A percentile compares a stretch with the other conserved stretches of the same genome.
Conservation (phyloP, 2,329 filamentous ascomycete species). For the Claviceps maximensis region DNA sequence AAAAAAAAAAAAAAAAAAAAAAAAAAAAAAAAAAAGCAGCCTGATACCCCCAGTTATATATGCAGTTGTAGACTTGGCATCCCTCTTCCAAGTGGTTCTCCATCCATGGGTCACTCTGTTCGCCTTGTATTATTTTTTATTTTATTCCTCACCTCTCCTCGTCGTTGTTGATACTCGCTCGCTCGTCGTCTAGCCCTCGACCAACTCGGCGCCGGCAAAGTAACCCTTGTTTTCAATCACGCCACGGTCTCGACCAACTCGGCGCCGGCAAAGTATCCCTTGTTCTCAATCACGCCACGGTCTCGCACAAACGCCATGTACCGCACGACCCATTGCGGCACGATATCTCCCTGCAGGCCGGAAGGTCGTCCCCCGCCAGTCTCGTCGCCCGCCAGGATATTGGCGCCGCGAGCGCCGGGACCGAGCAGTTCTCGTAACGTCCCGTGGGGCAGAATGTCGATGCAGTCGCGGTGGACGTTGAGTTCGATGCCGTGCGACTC, state of each 20-base stretch:
- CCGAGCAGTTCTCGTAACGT: conserved; percentile 77
- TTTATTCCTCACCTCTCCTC: background rate
- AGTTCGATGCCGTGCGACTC: conserved; percentile 73
- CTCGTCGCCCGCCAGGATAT: conserved; percentile 53
- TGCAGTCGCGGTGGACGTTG: conserved; percentile 87
- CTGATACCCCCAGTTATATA: background rate
- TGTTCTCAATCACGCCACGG: conserved; percentile 92
- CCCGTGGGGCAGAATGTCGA: conserved; percentile 74
- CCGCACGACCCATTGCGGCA: conserved; percentile 89
- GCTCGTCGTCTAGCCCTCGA: background rate
- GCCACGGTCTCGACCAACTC: conserved; percentile 67
- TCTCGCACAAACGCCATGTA: conserved; percentile 94
- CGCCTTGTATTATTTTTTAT: background rate
- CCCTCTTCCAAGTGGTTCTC: background rate
- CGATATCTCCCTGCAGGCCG: conserved; percentile 63
- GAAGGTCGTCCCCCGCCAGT: conserved; percentile 22
- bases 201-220: conserved; percentile 71
- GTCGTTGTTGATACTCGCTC: background rate
- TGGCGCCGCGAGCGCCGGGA: conserved; percentile 55
- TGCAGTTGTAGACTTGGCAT: background rate
- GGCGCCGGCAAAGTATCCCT: conserved; percentile 89
- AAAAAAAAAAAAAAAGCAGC: background rate
- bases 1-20: background rate
- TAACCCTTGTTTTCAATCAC: conserved; percentile 99
- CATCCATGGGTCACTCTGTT: background rate